phyloP scores from a whole-genome alignment of 495 filamentous ascomycete species.

The Talaromyces borbonicus region DNA sequence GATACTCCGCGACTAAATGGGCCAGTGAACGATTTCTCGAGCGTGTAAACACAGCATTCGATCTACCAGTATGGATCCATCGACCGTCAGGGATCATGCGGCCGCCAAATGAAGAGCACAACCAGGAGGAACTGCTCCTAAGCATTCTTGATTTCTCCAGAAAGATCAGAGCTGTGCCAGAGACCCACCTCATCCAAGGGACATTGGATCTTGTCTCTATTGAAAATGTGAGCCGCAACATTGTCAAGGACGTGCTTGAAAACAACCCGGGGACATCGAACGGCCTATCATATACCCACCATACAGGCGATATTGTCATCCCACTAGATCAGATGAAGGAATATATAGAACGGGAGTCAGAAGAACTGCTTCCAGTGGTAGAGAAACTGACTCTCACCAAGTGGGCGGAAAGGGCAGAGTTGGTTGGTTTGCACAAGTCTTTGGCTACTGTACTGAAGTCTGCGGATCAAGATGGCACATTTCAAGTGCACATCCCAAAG shows the following conservation, averaged over 20 bases:
- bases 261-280: neutral
- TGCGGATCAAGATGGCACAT: neutral
- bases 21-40: slow-evolving; percentile 43
- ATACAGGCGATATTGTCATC: neutral
- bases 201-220: neutral
- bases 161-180: neutral
- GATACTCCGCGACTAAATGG: slow-evolving; percentile 45
- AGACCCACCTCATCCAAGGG: neutral
- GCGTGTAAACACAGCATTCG: slow-evolving; percentile 9
- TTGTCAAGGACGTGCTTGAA: neutral
- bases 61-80: slow-evolving; percentile 31
- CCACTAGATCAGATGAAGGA: neutral
- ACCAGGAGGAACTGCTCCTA: neutral
- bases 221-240: neutral
- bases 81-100: slow-evolving; percentile 12
- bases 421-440: neutral
- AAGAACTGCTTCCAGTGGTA: neutral
- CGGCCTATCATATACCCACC: neutral
- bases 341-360: neutral
- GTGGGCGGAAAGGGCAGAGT: neutral
- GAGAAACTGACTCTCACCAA: neutral
- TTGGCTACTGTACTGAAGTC: neutral
- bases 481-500: neutral
- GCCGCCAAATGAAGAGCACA: neutral
- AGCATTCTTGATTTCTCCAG: neutral